Percentiles rank a stretch among this genome's conserved stretches.
Conservation (phyloP, 805 yeast genomes). For the Grigorovia yakushimaensis region DNA sequence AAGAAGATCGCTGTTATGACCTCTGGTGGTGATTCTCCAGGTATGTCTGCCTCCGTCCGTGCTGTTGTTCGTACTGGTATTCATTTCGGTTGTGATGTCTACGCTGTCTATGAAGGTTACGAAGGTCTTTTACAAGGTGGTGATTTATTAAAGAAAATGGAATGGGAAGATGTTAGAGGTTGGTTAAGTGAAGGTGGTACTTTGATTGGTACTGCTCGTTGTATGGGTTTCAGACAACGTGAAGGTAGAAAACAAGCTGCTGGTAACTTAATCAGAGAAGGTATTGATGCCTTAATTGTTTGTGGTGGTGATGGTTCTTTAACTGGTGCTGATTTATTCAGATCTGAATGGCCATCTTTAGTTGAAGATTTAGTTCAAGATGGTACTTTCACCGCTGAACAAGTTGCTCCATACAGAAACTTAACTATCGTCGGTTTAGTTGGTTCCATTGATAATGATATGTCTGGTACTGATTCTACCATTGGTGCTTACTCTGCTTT, state of each 20-base stretch:
- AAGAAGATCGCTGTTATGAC: slow-evolving; percentile 83
- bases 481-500: slow-evolving; percentile 94
- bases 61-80: slow-evolving; percentile 94
- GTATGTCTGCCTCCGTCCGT: slow-evolving; percentile 94
- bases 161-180: slow-evolving; percentile 93
- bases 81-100: slow-evolving; percentile 78
- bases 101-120: slow-evolving; percentile 89
- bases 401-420: slow-evolving; percentile 52
- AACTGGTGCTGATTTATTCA: slow-evolving; percentile 93
- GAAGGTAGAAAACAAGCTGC: slow-evolving; percentile 79
- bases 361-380: slow-evolving; percentile 57
- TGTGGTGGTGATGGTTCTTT: slow-evolving; percentile 99
- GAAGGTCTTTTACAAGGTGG: slow-evolving; percentile 90
- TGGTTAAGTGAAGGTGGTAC: slow-evolving; percentile 93
- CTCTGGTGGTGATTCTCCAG: slow-evolving; percentile 98
- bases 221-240: slow-evolving; percentile 74
- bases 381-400: slow-evolving; percentile 47
- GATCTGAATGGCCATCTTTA: slow-evolving; percentile 90
- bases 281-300: slow-evolving; percentile 90
- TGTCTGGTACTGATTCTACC: slow-evolving; percentile 94
- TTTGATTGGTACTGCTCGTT: slow-evolving; percentile 91
- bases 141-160: slow-evolving; percentile 60
- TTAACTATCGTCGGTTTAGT: slow-evolving; percentile 89
- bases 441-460: slow-evolving; percentile 96
- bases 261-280: slow-evolving; percentile 70